phyloP scores from a whole-genome alignment of 2,329 filamentous ascomycete genomes.

The Rugonectria rugulosa region DNA sequence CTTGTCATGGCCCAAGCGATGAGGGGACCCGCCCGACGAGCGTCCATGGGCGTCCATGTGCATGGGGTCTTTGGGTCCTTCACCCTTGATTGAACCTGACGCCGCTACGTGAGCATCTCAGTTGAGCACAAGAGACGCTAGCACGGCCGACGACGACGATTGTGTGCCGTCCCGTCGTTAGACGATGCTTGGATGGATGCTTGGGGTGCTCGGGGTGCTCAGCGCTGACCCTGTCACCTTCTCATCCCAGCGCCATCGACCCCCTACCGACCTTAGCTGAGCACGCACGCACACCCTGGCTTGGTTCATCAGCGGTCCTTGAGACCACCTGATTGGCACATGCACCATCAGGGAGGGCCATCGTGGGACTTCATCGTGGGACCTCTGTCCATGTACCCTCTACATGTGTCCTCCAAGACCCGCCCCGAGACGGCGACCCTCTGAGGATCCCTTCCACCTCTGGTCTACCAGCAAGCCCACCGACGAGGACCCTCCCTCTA shows the following conservation, averaged over 20 bases:
- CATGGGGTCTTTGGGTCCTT: constrained; percentile 12
- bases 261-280: constrained; percentile 22
- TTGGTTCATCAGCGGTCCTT: constrained; percentile 37
- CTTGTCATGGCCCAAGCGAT: constrained; percentile 9
- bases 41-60: constrained; percentile 10
- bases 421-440: constrained; percentile 27
- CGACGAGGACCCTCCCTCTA: constrained; percentile 27
- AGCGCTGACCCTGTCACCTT: constrained; percentile 15
- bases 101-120: constrained; percentile 17
- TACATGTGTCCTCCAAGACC: constrained; percentile 28
- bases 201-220: too few relatives aligned
- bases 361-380: constrained; percentile 14
- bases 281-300: constrained; percentile 32
- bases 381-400: constrained; percentile 28
- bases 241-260: constrained; percentile 26
- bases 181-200: too few relatives aligned
- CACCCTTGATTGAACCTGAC: constrained; percentile 20
- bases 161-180: constrained; percentile 12
- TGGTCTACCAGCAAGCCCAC: constrained; percentile 20
- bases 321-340: constrained; percentile 29
- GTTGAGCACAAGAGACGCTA: constrained; percentile 11
- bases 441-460: constrained; percentile 19
- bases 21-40: constrained; percentile 15
- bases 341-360: constrained; percentile 16
- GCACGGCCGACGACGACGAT: constrained; percentile 4